These are phyloP conservation scores for Thozetella sp. DNA, from an alignment of 495 filamentous ascomycete species.

Conservation along the genomic window DNA sequence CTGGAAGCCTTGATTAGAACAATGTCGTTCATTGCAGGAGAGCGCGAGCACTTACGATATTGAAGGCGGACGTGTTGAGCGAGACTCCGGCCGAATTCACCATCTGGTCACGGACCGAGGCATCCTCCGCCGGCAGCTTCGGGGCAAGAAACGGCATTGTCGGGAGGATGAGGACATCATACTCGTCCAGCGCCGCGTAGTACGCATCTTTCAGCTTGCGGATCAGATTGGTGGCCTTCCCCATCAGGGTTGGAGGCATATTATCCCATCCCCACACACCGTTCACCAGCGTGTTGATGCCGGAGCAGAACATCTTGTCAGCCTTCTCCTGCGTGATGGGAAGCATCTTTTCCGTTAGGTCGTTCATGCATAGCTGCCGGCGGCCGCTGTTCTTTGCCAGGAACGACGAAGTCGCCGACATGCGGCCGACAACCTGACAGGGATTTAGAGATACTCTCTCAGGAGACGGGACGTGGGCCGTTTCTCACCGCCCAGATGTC, in stretches of 20 bases:
- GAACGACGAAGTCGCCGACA: background rate
- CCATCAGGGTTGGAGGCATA: slow-evolving; percentile 17
- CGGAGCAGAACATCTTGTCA: slow-evolving; percentile 2
- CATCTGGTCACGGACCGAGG: slow-evolving; percentile 45
- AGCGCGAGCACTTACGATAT: slow-evolving; percentile 25
- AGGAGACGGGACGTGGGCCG: background rate
- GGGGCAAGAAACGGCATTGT: slow-evolving; percentile 41
- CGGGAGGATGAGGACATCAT: slow-evolving; percentile 51
- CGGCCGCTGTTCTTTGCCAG: background rate
- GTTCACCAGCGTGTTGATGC: slow-evolving; percentile 23
- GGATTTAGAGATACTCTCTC: background rate
- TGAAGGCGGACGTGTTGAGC: slow-evolving; percentile 53
- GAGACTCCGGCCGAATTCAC: slow-evolving; percentile 23
- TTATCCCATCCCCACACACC: slow-evolving; percentile 27
- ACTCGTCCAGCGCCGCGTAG: slow-evolving; percentile 37
- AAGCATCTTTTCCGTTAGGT: background rate
- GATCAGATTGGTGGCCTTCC: slow-evolving; percentile 20
- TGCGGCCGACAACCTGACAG: background rate
- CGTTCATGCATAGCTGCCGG: background rate
- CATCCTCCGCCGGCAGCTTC: slow-evolving; percentile 24
- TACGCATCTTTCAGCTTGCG: slow-evolving; percentile 46
- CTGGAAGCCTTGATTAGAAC: background rate
- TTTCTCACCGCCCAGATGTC: slow-evolving; percentile 31
- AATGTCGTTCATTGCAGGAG: background rate
- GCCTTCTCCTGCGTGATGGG: background rate